These are phyloP conservation scores for Pseudonitzschia multiseries DNA, from an alignment of 108 stramenopile species.

Conservation along the genomic window DNA sequence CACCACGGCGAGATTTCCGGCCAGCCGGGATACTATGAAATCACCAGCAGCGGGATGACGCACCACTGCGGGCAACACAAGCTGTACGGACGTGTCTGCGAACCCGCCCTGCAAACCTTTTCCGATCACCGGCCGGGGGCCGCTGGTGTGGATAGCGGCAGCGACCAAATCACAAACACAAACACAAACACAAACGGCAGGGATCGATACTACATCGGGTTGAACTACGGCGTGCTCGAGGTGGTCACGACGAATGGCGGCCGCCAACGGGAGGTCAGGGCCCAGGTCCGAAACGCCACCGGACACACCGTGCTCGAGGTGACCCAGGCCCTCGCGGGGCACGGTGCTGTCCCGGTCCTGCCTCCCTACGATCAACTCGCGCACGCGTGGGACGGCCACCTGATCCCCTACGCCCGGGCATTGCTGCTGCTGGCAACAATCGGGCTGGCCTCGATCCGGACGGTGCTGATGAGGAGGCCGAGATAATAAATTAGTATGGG, in stretches of 20 bases:
- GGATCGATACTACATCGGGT: constrained; percentile 41
- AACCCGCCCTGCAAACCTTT: constrained; percentile 60
- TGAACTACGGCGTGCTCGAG: constrained; percentile 69
- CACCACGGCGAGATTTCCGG: constrained; percentile 84
- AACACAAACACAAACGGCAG: constrained; percentile 21
- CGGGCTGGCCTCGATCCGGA: neutral
- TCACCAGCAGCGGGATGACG: constrained; percentile 86
- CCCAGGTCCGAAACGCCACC: constrained; percentile 19
- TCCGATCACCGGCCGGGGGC: neutral
- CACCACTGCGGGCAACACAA: constrained; percentile 68
- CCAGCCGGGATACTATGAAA: constrained; percentile 59
- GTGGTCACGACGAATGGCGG: neutral
- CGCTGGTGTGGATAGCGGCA: neutral
- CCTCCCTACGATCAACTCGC: constrained; percentile 24
- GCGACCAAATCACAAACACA: constrained; percentile 16
- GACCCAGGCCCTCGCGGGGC: constrained; percentile 14
- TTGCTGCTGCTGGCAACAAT: neutral
- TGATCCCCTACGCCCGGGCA: constrained; percentile 21
- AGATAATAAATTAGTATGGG: neutral
- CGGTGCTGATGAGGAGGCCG: neutral
- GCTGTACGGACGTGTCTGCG: constrained; percentile 67
- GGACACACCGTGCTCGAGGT: constrained; percentile 30
- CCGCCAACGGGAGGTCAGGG: constrained; percentile 4
- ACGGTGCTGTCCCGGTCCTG: constrained; percentile 8
- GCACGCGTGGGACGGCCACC: constrained; percentile 36